Evolutionary conservation across 371 early-diverging fungal genomes (phyloP).

Genomic region (Apophysomyces trapeziformis): DNA sequence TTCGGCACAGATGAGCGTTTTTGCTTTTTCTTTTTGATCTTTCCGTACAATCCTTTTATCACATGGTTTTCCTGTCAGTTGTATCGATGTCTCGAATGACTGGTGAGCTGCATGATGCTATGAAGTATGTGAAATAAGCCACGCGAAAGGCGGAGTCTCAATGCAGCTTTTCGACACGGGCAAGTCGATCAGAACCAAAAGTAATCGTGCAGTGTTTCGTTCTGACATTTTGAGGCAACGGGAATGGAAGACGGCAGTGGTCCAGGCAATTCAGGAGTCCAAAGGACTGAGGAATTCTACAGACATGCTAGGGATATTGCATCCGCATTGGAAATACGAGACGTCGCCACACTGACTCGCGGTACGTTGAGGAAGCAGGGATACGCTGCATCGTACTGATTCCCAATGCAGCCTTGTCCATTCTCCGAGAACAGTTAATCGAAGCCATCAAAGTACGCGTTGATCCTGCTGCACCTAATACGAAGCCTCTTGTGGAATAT

Average conservation of each 20-base stretch:
- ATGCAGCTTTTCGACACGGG: background rate
- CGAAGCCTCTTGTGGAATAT: constrained; percentile 52
- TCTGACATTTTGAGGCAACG: background rate
- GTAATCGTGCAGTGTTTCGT: background rate
- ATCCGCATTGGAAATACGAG: background rate
- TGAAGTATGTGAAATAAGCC: background rate
- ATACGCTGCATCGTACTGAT: constrained; percentile 3
- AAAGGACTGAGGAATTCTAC: background rate
- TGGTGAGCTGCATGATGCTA: too few species aligned
- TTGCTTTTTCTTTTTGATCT: too few species aligned
- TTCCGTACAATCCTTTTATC: too few species aligned
- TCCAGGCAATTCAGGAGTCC: background rate
- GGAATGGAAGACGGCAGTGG: background rate
- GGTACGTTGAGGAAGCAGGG: background rate
- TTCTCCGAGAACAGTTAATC: constrained; percentile 35
- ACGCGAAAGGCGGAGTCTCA: background rate
- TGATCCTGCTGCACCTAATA: constrained; percentile 47
- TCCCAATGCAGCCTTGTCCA: constrained; percentile 23
- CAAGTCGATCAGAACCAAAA: background rate
- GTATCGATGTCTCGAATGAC: too few species aligned
- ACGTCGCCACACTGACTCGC: background rate
- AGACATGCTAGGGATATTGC: background rate
- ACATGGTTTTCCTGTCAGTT: too few species aligned
- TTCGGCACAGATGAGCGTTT: too few species aligned
- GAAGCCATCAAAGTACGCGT: constrained; percentile 39